A percentile compares a stretch with the other conserved stretches of the same genome.
These are phyloP conservation scores for Circinella minor DNA, from an alignment of 371 early-diverging fungal species.

Conservation along the genomic window DNA sequence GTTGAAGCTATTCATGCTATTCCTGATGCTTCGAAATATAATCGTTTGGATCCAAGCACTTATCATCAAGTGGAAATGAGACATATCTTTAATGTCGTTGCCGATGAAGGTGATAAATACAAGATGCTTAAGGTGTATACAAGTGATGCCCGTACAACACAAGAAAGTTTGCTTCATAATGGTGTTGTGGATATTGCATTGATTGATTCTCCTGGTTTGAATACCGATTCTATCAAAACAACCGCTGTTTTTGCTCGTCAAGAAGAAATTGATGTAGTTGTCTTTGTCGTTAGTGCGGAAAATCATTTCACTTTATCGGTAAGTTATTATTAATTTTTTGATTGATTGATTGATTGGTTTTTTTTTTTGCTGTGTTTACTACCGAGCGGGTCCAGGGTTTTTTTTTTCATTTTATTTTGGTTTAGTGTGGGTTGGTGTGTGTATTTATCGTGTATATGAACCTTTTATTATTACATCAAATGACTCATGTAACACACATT, in stretches of 20 bases:
- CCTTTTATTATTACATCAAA: neutral
- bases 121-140: constrained; percentile 92
- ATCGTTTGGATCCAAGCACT: constrained; percentile 72
- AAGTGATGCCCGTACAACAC: constrained; percentile 61
- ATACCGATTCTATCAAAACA: constrained; percentile 96
- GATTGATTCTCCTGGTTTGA: constrained; percentile 98
- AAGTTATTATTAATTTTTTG: constrained; percentile 27
- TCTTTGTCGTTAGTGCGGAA: constrained; percentile 98
- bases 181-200: constrained; percentile 93
- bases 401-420: neutral
- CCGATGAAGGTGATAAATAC: constrained; percentile 70
- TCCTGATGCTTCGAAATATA: constrained; percentile 65
- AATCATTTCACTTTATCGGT: constrained; percentile 97
- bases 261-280: constrained; percentile 97
- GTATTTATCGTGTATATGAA: neutral
- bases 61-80: constrained; percentile 72
- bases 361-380: too few relatives aligned
- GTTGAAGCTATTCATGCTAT: constrained; percentile 93
- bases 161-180: constrained; percentile 85
- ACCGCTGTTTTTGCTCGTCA: constrained; percentile 95
- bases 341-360: too few relatives aligned
- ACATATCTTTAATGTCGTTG: constrained; percentile 63
- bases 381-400: neutral
- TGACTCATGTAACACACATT: constrained; percentile 12
- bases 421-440: neutral